These are phyloP conservation scores for Amanita phalloides DNA, from an alignment of 768 basidiomycete genomes.

Conservation along the genomic window DNA sequence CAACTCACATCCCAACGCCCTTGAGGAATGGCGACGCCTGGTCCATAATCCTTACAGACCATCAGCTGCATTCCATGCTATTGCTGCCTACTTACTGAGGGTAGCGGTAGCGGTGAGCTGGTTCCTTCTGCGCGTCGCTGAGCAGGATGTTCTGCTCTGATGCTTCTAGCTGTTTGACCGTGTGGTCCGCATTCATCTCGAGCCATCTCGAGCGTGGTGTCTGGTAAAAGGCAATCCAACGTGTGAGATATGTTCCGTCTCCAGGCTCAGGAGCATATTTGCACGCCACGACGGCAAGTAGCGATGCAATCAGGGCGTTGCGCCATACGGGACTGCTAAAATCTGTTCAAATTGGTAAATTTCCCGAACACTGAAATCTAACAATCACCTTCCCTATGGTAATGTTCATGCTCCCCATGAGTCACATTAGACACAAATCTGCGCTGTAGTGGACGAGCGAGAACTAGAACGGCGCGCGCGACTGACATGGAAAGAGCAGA, in stretches of 20 bases:
- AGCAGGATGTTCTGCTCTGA: conserved; percentile 33
- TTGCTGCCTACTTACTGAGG: conserved; percentile 55
- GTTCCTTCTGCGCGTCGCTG: conserved; percentile 32
- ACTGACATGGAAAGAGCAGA: conserved; percentile 26
- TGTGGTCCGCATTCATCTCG: conserved; percentile 45
- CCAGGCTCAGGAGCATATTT: conserved; percentile 57
- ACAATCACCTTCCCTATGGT: conserved; percentile 46
- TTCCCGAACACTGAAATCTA: background rate
- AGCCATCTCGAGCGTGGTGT: conserved; percentile 47
- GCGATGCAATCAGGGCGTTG: conserved; percentile 40
- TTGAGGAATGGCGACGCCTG: conserved; percentile 51
- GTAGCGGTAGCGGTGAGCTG: conserved; percentile 54
- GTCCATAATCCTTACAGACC: conserved; percentile 36
- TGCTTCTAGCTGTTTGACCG: conserved; percentile 30
- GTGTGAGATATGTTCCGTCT: conserved; percentile 54
- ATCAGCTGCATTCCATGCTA: background rate
- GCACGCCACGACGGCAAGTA: conserved; percentile 44
- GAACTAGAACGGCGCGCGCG: conserved; percentile 23
- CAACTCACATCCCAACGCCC: conserved; percentile 40
- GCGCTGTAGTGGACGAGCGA: conserved; percentile 26
- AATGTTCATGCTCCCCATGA: conserved; percentile 15
- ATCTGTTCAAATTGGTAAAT: conserved; percentile 23
- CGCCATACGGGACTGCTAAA: conserved; percentile 63
- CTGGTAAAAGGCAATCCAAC: conserved; percentile 50
- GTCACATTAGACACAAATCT: conserved; percentile 34